Percentiles rank a stretch among this genome's conserved stretches.
phyloP scores from a whole-genome alignment of 2,329 filamentous ascomycete species.

The Monilinia laxa region DNA sequence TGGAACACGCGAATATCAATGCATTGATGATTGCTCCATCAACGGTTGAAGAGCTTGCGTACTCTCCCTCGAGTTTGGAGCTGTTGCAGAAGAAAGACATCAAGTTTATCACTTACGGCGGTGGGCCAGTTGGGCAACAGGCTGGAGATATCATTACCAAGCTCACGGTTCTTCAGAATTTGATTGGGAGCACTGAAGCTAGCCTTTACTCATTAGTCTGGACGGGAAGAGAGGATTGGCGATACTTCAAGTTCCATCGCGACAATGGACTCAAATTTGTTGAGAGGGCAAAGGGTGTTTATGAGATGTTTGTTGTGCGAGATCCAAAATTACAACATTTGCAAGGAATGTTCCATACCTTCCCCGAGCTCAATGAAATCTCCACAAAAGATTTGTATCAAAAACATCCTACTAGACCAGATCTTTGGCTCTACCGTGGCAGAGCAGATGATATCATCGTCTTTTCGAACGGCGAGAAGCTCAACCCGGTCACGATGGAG shows the following conservation, averaged over 20 bases:
- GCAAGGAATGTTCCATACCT: slow-evolving; percentile 22
- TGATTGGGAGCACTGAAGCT: slow-evolving; percentile 22
- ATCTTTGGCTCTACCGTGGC: slow-evolving; percentile 7
- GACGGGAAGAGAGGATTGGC: slow-evolving; percentile 10
- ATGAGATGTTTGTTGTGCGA: slow-evolving; percentile 15
- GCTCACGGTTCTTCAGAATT: slow-evolving; percentile 10
- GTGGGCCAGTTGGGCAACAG: slow-evolving; percentile 14
- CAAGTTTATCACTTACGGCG: slow-evolving; percentile 14
- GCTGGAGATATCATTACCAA: slow-evolving; percentile 20
- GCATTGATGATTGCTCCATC: slow-evolving; percentile 17
- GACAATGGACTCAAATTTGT: slow-evolving; percentile 10
- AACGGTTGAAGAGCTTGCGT: slow-evolving; percentile 20
- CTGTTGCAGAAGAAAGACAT: slow-evolving; percentile 9
- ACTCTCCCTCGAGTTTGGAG: slow-evolving; percentile 11
- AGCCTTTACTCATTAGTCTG: background rate
- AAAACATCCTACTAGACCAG: slow-evolving; percentile 11
- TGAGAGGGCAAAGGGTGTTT: slow-evolving; percentile 1
- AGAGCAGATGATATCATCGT: slow-evolving; percentile 46
- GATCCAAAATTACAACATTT: slow-evolving; percentile 8
- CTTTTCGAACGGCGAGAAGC: slow-evolving; percentile 46
- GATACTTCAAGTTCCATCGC: slow-evolving; percentile 18
- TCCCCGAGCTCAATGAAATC: slow-evolving; percentile 19
- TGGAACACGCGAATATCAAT: slow-evolving; percentile 10
- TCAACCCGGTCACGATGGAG: slow-evolving; percentile 29
- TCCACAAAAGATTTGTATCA: slow-evolving; percentile 16